Percentiles rank a stretch among this genome's conserved stretches.
Conservation (phyloP, 2,329 filamentous ascomycete genomes). For the Fusarium tanahbumbuense region DNA sequence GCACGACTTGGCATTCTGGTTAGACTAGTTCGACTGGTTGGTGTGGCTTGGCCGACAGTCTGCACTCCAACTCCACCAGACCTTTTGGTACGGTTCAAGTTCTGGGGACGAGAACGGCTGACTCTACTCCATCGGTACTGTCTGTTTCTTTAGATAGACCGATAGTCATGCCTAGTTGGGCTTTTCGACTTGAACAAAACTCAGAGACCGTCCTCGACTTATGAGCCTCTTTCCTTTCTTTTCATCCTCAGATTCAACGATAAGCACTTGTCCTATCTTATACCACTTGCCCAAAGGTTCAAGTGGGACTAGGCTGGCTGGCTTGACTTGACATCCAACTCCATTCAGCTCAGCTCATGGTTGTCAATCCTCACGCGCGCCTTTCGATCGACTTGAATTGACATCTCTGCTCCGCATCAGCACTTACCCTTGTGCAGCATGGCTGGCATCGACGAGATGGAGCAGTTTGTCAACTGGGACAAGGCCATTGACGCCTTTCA, state of each 20-base stretch:
- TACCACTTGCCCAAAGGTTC: constrained; percentile 20
- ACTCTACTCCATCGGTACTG: constrained; percentile 26
- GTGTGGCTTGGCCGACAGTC: constrained; percentile 36
- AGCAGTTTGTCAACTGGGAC: constrained; percentile 74
- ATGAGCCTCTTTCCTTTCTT: constrained; percentile 18
- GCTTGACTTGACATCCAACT: constrained; percentile 9
- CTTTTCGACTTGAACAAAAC: constrained; percentile 45
- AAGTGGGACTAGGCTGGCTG: constrained; percentile 12
- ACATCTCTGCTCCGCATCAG: constrained; percentile 29
- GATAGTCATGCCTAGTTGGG: constrained; percentile 19
- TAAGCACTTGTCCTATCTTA: constrained; percentile 9
- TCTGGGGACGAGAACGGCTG: constrained; percentile 29
- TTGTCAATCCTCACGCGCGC: constrained; percentile 36
- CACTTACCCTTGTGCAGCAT: constrained; percentile 42
- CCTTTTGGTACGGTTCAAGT: constrained; percentile 13
- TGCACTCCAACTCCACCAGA: constrained; percentile 30
- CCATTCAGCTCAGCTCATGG: constrained; percentile 16
- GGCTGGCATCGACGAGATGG: constrained; percentile 63
- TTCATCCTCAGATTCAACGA: constrained; percentile 22
- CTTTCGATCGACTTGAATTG: constrained; percentile 40
- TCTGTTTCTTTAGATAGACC: constrained; percentile 17
- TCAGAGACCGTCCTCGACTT: constrained; percentile 28
- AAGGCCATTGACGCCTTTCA: constrained; percentile 56
- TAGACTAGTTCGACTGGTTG: constrained; percentile 38
- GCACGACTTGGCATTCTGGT: constrained; percentile 44